Conservation (phyloP, 805 yeast genomes). For the Candida sonorensis region DNA sequence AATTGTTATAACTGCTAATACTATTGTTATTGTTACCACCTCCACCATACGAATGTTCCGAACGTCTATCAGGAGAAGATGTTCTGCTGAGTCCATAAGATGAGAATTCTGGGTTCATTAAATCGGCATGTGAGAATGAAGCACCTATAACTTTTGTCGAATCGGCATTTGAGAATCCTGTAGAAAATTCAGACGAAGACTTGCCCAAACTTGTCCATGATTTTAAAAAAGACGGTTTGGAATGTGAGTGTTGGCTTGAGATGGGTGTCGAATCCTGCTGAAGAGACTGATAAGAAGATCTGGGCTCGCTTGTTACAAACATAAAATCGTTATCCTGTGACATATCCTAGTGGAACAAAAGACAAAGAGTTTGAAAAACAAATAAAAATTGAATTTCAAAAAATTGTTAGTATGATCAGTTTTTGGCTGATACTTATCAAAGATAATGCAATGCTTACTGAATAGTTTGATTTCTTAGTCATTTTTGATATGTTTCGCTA, state of each 20-base stretch:
- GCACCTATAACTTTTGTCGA: slow-evolving; percentile 43
- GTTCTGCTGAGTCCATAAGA: slow-evolving; percentile 4
- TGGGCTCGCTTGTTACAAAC: slow-evolving; percentile 15
- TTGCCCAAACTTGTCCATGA: slow-evolving; percentile 16
- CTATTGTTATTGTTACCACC: slow-evolving; percentile 1
- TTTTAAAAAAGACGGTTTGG: slow-evolving; percentile 19
- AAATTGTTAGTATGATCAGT: no score
- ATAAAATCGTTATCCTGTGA: slow-evolving; percentile 25
- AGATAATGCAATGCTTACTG: slow-evolving; percentile 14
- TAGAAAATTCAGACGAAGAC: slow-evolving; percentile 9
- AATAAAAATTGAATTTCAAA: no score
- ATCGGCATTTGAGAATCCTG: slow-evolving; percentile 4
- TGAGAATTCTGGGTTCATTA: slow-evolving; percentile 14
- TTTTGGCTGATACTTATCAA: background rate
- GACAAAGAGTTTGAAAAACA: no score
- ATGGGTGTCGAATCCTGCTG: slow-evolving; percentile 7
- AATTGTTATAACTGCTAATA: slow-evolving; percentile 2
- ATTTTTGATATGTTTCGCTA: background rate
- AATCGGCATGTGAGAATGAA: slow-evolving; percentile 47
- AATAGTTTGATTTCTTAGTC: slow-evolving; percentile 1
- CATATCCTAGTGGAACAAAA: slow-evolving; percentile 16
- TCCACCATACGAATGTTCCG: slow-evolving; percentile 12
- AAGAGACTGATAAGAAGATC: slow-evolving; percentile 12
- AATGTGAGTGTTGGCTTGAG: background rate
- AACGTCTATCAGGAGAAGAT: slow-evolving; percentile 13